Conservation (phyloP, 2,329 filamentous ascomycete genomes). For the Aspergillus sp. region DNA sequence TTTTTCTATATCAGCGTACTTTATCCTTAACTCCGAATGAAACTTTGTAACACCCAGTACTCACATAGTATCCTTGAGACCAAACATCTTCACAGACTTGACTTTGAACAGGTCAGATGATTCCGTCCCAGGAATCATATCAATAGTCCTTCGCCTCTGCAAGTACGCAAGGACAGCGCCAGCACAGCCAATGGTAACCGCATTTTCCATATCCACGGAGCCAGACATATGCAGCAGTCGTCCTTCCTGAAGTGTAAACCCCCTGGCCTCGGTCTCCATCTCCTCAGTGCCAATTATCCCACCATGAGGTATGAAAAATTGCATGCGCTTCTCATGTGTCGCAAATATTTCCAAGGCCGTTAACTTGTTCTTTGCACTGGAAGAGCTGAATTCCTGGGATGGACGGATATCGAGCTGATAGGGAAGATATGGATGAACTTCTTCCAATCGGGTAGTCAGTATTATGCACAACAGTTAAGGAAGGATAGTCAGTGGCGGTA, state of each 20-base stretch:
- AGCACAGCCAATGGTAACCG: slow-evolving; percentile 69
- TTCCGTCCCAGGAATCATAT: slow-evolving; percentile 54
- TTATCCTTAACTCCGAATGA: neutral
- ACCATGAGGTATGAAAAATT: slow-evolving; percentile 56
- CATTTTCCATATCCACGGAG: slow-evolving; percentile 65
- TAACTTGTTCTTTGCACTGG: slow-evolving; percentile 59
- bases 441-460: slow-evolving; percentile 16
- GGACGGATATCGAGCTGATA: slow-evolving; percentile 61
- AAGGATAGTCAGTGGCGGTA: slow-evolving; percentile 12
- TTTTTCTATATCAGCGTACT: slow-evolving; percentile 29
- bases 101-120: slow-evolving; percentile 53
- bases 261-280: slow-evolving; percentile 31
- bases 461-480: neutral
- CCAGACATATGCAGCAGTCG: slow-evolving; percentile 61
- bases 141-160: slow-evolving; percentile 56
- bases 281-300: slow-evolving; percentile 38
- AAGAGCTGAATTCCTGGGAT: slow-evolving; percentile 63
- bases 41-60: slow-evolving; percentile 6
- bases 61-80: slow-evolving; percentile 54
- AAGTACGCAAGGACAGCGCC: slow-evolving; percentile 79
- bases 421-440: slow-evolving; percentile 46
- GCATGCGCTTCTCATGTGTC: slow-evolving; percentile 40
- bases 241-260: slow-evolving; percentile 51
- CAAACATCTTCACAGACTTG: slow-evolving; percentile 64
- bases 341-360: slow-evolving; percentile 49